These are phyloP conservation scores for Fusarium humuli DNA, from an alignment of 2,329 filamentous ascomycete species.

Conservation along the genomic window DNA sequence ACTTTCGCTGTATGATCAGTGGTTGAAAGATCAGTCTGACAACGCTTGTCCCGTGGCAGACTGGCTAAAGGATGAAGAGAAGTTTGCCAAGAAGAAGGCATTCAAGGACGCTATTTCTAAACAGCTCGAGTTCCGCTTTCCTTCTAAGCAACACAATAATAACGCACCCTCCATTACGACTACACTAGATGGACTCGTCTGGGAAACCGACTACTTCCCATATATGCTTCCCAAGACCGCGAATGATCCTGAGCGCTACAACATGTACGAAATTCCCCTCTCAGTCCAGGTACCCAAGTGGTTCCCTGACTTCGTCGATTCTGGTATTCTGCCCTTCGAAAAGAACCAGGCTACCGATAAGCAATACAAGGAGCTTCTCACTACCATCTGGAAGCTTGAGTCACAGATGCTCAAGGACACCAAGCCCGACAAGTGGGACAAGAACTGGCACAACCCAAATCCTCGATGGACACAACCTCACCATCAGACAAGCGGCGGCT, in stretches of 20 bases:
- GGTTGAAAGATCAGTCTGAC: constrained; percentile 9
- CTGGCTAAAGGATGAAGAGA: constrained; percentile 10
- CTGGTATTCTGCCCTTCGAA: constrained; percentile 27
- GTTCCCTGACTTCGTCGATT: constrained; percentile 31
- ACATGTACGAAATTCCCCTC: constrained; percentile 4
- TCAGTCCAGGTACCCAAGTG: constrained; percentile 30
- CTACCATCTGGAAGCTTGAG: constrained; percentile 34
- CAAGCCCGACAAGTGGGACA: constrained; percentile 28
- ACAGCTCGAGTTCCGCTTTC: constrained; percentile 20
- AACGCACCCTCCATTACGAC: neutral
- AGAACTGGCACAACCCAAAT: constrained; percentile 39
- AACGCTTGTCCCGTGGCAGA: constrained; percentile 1
- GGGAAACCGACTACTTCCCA: constrained; percentile 4
- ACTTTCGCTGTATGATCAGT: constrained; percentile 6
- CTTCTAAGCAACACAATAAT: neutral
- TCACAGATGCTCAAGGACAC: constrained; percentile 1
- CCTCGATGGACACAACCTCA: constrained; percentile 31
- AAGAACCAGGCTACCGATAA: neutral
- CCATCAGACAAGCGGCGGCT: constrained; percentile 41
- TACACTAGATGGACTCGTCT: neutral
- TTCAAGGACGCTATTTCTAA: constrained; percentile 11
- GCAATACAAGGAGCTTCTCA: constrained; percentile 38
- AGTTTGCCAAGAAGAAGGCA: constrained; percentile 14
- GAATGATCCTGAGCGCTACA: constrained; percentile 1
- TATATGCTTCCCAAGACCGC: constrained; percentile 7